These are phyloP conservation scores for Dactylellina haptotyla DNA, from an alignment of 2,329 filamentous ascomycete genomes.

Conservation along the genomic window DNA sequence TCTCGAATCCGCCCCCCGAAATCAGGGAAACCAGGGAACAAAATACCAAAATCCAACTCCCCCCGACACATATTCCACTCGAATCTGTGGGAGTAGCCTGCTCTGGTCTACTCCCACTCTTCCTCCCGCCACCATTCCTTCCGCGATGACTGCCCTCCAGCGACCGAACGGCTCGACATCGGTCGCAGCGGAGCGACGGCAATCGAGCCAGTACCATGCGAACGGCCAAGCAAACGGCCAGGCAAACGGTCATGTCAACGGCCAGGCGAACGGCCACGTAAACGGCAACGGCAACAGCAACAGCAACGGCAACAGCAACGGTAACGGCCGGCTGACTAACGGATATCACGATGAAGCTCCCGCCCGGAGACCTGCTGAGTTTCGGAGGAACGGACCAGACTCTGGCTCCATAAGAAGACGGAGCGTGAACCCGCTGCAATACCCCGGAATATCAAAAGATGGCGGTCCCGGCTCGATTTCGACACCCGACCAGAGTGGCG, in stretches of 20 bases:
- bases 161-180: constrained; percentile 48
- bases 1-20: constrained; percentile 19
- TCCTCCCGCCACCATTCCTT: constrained; percentile 29
- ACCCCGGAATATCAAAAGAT: constrained; percentile 11
- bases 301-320: constrained; percentile 6
- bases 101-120: constrained; percentile 34
- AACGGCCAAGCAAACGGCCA: constrained; percentile 32
- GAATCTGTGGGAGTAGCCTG: constrained; percentile 38
- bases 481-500: constrained; percentile 42
- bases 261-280: constrained; percentile 28
- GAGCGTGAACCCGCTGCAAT: constrained; percentile 21
- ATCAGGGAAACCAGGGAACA: not conserved
- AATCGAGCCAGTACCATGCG: constrained; percentile 45
- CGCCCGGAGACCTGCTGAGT: constrained; percentile 24
- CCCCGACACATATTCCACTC: not conserved
- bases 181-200: constrained; percentile 46
- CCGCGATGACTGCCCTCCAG: constrained; percentile 52
- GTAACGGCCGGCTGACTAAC: constrained; percentile 35
- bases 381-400: constrained; percentile 39
- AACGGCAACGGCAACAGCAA: constrained; percentile 34
- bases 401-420: constrained; percentile 38
- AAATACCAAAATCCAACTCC: too few species aligned
- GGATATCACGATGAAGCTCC: constrained; percentile 36
- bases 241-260: too few species aligned
- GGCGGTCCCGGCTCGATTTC: constrained; percentile 27